Base-by-base conservation (phyloP, 2,329 filamentous ascomycete genomes). In the Diaporthe ilicicola region DNA sequence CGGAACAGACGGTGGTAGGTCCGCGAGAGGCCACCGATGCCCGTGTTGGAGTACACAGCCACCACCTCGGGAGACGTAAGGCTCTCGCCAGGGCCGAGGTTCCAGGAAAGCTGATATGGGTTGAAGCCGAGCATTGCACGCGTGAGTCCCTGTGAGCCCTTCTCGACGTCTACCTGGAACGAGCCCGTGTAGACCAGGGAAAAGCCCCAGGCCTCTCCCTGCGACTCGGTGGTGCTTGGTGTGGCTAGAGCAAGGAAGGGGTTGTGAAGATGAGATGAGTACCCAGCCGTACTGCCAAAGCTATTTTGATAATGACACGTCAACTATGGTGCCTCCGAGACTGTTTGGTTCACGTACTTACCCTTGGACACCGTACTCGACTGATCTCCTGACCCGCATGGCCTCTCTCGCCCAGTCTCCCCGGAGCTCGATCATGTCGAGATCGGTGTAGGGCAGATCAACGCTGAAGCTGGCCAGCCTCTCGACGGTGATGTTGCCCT, bases 101-200 rank as follows among this genome's bases (percentile, higher is more conserved):
- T 80, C 83, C 90, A 90, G 0, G 88, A 90, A 0, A 90, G 82
- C 68, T 92, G 89, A 9, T 85, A 78, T 0, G 88, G 86, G 74
- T 92, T 91, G 64, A 92, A 80, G 9, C 90, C 90, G 1, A 92
- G 79, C 17, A 89, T 78, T 1, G 89, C 88, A 3, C 90, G 86
- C 0, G 89, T 88, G 70, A 89, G 83, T 0, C 90, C 90, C 48
- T 91, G 88, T 0, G 89, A 90, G 71, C 87, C 86, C 67, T 88
- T 88, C 74, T 92, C 89, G 0, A 91, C 85, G n/a, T 89, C 85
- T 0, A 87, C 87, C 1, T 84, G 81, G 74, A 91, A 91, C 0
- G 89, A 91, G 2, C 90, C 90, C 0, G 88, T 89, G 78, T 91
- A 92, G 22, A 92, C 82, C 2, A 92, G 83, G 1, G 88, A 90